Conservation (phyloP, 768 basidiomycete species). For the Suillus americanus region DNA sequence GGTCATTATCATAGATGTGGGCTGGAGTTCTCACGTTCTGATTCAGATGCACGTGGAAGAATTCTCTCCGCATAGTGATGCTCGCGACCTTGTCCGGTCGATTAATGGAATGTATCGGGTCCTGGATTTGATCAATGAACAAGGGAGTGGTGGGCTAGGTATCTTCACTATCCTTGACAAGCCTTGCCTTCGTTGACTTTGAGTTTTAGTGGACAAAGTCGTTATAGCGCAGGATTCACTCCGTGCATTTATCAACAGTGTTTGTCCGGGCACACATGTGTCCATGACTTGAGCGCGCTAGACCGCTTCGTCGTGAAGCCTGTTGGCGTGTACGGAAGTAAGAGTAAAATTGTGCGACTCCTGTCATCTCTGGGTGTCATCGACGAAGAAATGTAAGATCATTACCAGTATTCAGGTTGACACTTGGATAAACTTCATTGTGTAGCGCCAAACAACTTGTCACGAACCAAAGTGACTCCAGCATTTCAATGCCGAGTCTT, state of each 20-base stretch:
- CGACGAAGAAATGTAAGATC: constrained; percentile 40
- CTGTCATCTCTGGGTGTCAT: constrained; percentile 37
- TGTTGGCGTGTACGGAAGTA: constrained; percentile 58
- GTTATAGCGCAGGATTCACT: constrained; percentile 57
- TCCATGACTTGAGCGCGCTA: constrained; percentile 53
- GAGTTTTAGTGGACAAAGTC: constrained; percentile 54
- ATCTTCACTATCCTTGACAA: constrained; percentile 5
- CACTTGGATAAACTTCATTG: constrained; percentile 2
- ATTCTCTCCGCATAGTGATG: constrained; percentile 10
- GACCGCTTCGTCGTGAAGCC: constrained; percentile 48
- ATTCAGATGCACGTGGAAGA: constrained; percentile 22
- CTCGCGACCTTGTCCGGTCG: constrained; percentile 23
- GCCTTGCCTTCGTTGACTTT: background rate
- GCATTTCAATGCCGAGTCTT: constrained; percentile 27
- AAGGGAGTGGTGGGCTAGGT: constrained; percentile 54
- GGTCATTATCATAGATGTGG: constrained; percentile 2
- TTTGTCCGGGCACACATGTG: constrained; percentile 51
- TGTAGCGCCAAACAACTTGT: constrained; percentile 9
- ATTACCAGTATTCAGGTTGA: background rate
- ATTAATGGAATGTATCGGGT: constrained; percentile 53
- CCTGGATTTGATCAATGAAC: constrained; percentile 52
- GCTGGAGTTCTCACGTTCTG: background rate
- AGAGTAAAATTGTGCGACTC: constrained; percentile 47
- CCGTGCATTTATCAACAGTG: constrained; percentile 44
- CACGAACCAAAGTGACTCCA: background rate